phyloP scores from a whole-genome alignment of 2,329 filamentous ascomycete species.

The Fusarium subglutinans region DNA sequence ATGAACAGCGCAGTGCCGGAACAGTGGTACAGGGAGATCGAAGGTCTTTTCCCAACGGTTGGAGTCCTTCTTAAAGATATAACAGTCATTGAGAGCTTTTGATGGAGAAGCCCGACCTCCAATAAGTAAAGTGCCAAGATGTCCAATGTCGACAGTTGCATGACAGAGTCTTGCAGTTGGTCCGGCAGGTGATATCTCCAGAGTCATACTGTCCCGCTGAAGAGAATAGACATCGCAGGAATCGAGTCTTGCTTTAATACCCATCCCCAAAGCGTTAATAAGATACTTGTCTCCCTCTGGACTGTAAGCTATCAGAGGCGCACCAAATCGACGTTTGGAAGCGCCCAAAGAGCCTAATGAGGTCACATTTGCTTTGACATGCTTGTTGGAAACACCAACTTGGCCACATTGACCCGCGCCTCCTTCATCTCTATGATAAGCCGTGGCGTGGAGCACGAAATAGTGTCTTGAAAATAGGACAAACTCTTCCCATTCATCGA shows the following conservation, averaged over 20 bases:
- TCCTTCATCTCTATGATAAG: constrained; percentile 4
- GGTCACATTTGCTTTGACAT: constrained; percentile 14
- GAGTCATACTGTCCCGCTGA: constrained; percentile 25
- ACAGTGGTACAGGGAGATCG: constrained; percentile 75
- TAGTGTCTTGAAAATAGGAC: constrained; percentile 87
- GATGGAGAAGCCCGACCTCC: constrained; percentile 84
- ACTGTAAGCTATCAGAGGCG: constrained; percentile 55
- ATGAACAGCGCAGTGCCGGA: constrained; percentile 74
- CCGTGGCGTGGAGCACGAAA: constrained; percentile 73
- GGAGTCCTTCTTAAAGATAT: constrained; percentile 69
- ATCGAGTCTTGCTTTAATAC: constrained; percentile 54
- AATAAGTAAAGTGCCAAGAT: constrained; percentile 68
- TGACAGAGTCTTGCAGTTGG: constrained; percentile 72
- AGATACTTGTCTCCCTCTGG: constrained; percentile 55
- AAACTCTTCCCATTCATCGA: constrained; percentile 98
- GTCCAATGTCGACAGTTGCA: constrained; percentile 73
- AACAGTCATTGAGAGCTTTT: constrained; percentile 75
- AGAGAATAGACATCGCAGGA: constrained; percentile 61
- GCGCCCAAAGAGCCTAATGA: constrained; percentile 18
- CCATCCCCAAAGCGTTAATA: constrained; percentile 56
- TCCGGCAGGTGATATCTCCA: constrained; percentile 43
- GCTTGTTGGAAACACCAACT: neutral
- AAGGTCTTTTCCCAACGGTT: constrained; percentile 70
- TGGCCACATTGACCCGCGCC: neutral
- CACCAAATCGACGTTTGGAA: constrained; percentile 67